Conservation (phyloP, 148 eudicot species). For the Vaccinium macrocarpon region DNA sequence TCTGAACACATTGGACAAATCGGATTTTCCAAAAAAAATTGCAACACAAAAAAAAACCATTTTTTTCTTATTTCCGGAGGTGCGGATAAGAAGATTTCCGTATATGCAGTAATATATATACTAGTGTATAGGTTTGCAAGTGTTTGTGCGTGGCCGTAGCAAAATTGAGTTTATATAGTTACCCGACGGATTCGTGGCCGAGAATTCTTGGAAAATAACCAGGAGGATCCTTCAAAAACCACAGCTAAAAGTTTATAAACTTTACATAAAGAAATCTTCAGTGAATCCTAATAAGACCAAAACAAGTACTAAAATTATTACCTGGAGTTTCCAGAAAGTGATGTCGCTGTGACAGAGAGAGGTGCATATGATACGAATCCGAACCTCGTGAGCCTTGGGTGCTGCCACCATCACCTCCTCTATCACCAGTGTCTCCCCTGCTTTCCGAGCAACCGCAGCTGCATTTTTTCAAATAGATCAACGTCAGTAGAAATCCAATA, state of each 20-base stretch:
- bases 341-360: slow-evolving; percentile 82
- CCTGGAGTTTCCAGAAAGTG: slow-evolving; percentile 61
- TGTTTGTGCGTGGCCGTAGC: too few relatives aligned
- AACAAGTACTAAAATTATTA: slow-evolving; percentile 10
- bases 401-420: slow-evolving; percentile 77
- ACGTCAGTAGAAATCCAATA: too few relatives aligned
- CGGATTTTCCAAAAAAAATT: too few relatives aligned
- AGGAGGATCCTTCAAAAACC: slow-evolving; percentile 53
- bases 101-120: too few relatives aligned
- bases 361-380: slow-evolving; percentile 73
- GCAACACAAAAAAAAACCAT: too few relatives aligned
- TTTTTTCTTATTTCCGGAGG: too few relatives aligned
- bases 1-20: too few relatives aligned
- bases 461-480: slow-evolving; percentile 14
- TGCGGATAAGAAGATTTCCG: too few relatives aligned
- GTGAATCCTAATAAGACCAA: too few relatives aligned
- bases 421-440: slow-evolving; percentile 76
- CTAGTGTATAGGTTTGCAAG: too few relatives aligned
- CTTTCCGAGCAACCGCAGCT: slow-evolving; percentile 74
- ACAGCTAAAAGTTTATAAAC: neutral
- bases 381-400: slow-evolving; percentile 66
- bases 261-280: too few relatives aligned
- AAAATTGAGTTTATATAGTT: slow-evolving; percentile 5
- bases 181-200: slow-evolving; percentile 94
- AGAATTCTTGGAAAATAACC: slow-evolving; percentile 69